Base-by-base conservation (phyloP, 2,329 filamentous ascomycete genomes). In the Exophiala sp. region DNA sequence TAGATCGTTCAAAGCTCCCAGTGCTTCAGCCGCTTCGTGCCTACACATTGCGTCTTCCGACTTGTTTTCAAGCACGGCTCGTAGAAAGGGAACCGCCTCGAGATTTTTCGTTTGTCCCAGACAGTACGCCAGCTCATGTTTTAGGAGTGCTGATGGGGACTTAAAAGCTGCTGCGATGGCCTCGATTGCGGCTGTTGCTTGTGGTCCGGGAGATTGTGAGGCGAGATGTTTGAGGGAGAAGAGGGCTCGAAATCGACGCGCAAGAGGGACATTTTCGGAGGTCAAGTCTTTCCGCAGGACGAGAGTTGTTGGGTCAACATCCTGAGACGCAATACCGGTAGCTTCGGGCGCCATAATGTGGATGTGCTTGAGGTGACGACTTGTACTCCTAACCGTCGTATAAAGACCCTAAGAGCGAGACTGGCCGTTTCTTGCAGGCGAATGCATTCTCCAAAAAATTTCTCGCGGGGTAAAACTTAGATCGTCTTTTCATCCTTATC, bases 151-250 rank as follows among this genome's bases (percentile, higher is more conserved):
- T 3, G 92, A 97, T 0, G 88, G 85, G 2, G 92, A 95, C 0
- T 77, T 66, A 64, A 99, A 94, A 1, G 80, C 92, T 6, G 91
- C 90, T 2, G 92, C 91, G 64, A 99, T 99, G 39, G 94, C 91
- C 62, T 84, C 74, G 62, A 86, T 84, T 14, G 87, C 82, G 39
- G 85, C 83, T 6, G 84, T 75, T 0, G 79, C 81, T 61, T 83
- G 74, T 39, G 76, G 70, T 24, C 77, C 82, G 8, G 81, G 80
- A 35, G 79, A 71, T 61, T 85, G 82, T 54, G 82, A 85, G 44
- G 94, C 92, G 57, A 97, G 78, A 71, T 97, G 89, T 77, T 99
- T 99, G 57, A 99, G 85, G 14, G 92, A 96, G 78, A 99, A 99
- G 64, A 99, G 88, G 40, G 94, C 92, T 65, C 94, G 90, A 75